These are phyloP conservation scores for Rhododendron mucronatum DNA, from an alignment of 148 eudicot species.

Conservation along the genomic window DNA sequence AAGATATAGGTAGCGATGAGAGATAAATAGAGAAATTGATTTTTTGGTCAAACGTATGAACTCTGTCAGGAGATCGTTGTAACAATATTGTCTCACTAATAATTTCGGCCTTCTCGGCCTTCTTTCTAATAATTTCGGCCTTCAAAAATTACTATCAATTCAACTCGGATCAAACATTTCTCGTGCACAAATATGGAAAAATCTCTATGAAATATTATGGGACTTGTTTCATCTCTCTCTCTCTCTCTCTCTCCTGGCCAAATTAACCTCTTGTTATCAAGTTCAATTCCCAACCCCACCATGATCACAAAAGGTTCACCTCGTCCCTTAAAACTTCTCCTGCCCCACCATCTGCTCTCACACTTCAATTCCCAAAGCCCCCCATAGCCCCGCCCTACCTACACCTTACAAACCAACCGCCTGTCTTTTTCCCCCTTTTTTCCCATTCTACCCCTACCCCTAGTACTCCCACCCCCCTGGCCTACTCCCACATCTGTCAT, in stretches of 20 bases:
- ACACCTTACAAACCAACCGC: constrained; percentile 27
- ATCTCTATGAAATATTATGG: too few species aligned
- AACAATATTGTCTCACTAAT: too few species aligned
- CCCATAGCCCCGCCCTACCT: constrained; percentile 22
- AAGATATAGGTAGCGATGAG: too few species aligned
- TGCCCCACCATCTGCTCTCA: not conserved
- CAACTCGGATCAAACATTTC: too few species aligned
- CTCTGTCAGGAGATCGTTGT: too few species aligned
- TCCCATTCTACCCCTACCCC: constrained; percentile 36
- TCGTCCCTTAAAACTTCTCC: constrained; percentile 5
- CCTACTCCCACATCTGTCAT: not conserved
- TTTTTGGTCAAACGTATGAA: not conserved
- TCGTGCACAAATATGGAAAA: too few species aligned
- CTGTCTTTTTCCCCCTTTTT: constrained; percentile 19
- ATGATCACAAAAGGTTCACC: not conserved
- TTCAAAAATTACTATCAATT: too few species aligned
- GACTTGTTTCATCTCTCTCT: too few species aligned
- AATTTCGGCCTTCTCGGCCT: too few species aligned
- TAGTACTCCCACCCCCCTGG: not conserved
- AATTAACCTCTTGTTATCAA: not conserved
- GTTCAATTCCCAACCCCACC: not conserved
- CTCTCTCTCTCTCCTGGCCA: not conserved
- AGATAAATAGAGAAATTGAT: too few species aligned
- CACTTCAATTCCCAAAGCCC: constrained; percentile 44
- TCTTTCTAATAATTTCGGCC: too few species aligned